Evolutionary conservation across 2,329 filamentous ascomycete genomes (phyloP).

Genomic region (Arthrobotrys sinensis): DNA sequence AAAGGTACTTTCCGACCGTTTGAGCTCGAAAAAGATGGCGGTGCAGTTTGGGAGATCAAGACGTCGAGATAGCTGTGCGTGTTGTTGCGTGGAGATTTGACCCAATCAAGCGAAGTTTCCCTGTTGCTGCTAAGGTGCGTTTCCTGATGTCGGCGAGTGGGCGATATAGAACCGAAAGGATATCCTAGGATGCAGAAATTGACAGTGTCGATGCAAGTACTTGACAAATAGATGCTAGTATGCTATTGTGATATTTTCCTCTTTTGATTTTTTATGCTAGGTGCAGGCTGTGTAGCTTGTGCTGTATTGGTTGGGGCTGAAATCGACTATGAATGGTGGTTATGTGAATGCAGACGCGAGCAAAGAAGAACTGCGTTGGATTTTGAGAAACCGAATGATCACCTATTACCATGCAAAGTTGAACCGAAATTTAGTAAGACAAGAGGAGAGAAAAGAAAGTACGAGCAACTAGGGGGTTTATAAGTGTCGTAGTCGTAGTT

Average conservation of each 20-base stretch:
- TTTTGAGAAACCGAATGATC: slow-evolving; percentile 39
- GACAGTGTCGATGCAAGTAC: slow-evolving; percentile 14
- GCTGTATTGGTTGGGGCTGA: slow-evolving; percentile 26
- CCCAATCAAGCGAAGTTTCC: slow-evolving; percentile 44
- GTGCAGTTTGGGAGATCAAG: slow-evolving; percentile 53
- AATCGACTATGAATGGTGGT: not conserved
- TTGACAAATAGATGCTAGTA: slow-evolving; percentile 40
- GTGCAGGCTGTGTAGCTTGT: slow-evolving; percentile 4
- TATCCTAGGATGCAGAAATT: slow-evolving; percentile 14
- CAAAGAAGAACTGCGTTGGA: slow-evolving; percentile 48
- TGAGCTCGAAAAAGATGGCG: slow-evolving; percentile 41
- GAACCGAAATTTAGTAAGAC: slow-evolving; percentile 50
- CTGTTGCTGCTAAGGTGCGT: slow-evolving; percentile 22
- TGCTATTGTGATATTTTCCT: slow-evolving; percentile 21
- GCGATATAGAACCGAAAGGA: slow-evolving; percentile 20
- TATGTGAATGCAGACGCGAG: slow-evolving; percentile 18
- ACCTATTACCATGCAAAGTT: slow-evolving; percentile 37
- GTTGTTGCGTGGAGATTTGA: slow-evolving; percentile 13
- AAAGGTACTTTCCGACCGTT: slow-evolving; percentile 31
- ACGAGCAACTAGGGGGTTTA: slow-evolving; percentile 17
- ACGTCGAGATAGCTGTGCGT: slow-evolving; percentile 26
- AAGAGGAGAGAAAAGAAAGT: slow-evolving; percentile 12
- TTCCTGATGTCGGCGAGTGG: slow-evolving; percentile 21
- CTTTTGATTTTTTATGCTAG: slow-evolving; percentile 8
- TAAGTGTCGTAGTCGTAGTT: slow-evolving; percentile 27